Percentiles rank a stretch among this genome's conserved stretches.
phyloP scores from a whole-genome alignment of 139 green algal genomes.

The Dunaliella primolecta region DNA sequence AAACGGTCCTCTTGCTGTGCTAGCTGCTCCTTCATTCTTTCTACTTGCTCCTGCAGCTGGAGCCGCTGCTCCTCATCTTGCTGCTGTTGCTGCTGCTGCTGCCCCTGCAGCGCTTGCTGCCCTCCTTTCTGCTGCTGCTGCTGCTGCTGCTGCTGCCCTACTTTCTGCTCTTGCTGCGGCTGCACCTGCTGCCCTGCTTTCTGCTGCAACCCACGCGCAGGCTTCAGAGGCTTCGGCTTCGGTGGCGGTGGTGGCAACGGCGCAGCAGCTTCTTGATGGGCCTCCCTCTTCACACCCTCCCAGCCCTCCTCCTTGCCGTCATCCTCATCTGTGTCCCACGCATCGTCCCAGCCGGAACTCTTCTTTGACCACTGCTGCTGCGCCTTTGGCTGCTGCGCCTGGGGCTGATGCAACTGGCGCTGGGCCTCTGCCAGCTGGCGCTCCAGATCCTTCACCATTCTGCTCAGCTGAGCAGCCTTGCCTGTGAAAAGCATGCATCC shows the following conservation, averaged over 20 bases:
- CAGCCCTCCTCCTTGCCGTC: background rate
- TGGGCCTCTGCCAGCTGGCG: background rate
- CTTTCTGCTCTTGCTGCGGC: background rate
- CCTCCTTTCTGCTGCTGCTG: background rate
- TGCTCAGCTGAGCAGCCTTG: background rate
- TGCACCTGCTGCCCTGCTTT: background rate
- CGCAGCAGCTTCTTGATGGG: background rate
- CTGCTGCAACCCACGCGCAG: constrained; percentile 1
- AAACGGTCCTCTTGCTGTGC: background rate
- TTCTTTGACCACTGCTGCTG: constrained; percentile 3
- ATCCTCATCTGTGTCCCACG: background rate
- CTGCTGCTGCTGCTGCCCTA: background rate
- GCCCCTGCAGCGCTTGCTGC: background rate
- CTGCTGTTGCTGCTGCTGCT: background rate
- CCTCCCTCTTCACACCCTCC: too few relatives aligned
- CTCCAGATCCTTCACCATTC: background rate
- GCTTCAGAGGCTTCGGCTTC: background rate
- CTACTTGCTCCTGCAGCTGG: constrained; percentile 5
- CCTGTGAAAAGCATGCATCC: too few relatives aligned
- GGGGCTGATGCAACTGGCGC: constrained; percentile 9
- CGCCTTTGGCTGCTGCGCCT: constrained; percentile 4
- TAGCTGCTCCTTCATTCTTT: background rate
- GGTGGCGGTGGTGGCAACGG: background rate
- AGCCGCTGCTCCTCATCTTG: too few relatives aligned
- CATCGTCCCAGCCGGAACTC: background rate